Conservation (phyloP, 305 asterid genomes). For the Rubia occidens region DNA sequence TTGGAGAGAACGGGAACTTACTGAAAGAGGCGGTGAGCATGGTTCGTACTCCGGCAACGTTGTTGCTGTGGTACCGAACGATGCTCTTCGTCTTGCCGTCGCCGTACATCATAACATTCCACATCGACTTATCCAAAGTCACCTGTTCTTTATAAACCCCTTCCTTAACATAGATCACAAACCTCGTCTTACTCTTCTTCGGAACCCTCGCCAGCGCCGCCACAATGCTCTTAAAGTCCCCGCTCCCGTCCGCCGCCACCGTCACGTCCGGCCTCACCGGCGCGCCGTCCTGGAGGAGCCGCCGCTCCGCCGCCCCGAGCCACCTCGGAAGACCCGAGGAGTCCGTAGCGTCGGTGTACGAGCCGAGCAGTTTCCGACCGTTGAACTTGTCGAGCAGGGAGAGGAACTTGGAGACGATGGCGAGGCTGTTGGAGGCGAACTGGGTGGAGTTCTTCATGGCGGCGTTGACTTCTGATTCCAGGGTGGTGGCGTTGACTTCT, state of each 20-base stretch:
- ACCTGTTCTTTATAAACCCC: conserved; percentile 81
- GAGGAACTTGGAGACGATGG: conserved; percentile 50
- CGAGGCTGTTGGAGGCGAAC: conserved; percentile 63
- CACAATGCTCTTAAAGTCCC: conserved; percentile 48
- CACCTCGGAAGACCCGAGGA: conserved; percentile 40
- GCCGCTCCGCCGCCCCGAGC: conserved; percentile 63
- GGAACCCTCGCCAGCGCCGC: conserved; percentile 91
- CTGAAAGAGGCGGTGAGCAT: conserved; percentile 1
- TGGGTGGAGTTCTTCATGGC: conserved; percentile 53
- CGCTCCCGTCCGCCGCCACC: conserved; percentile 88
- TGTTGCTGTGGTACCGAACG: background rate
- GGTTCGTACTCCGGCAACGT: background rate
- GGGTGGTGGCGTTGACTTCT: conserved; percentile 39
- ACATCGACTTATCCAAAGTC: conserved; percentile 1
- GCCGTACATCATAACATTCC: conserved; percentile 3
- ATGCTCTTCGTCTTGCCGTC: background rate
- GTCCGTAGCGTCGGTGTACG: conserved; percentile 25
- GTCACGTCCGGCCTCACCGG: conserved; percentile 44
- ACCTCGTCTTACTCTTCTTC: conserved; percentile 45
- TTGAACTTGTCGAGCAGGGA: conserved; percentile 34
- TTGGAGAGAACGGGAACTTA: background rate
- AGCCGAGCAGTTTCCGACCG: conserved; percentile 34
- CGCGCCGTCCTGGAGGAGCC: conserved; percentile 47
- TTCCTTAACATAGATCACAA: conserved; percentile 56
- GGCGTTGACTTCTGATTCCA: conserved; percentile 20